Percentiles rank a stretch among this genome's conserved stretches.
Evolutionary conservation across 2,329 filamentous ascomycete species (phyloP).

Genomic region (Alternaria angustiovoidea): DNA sequence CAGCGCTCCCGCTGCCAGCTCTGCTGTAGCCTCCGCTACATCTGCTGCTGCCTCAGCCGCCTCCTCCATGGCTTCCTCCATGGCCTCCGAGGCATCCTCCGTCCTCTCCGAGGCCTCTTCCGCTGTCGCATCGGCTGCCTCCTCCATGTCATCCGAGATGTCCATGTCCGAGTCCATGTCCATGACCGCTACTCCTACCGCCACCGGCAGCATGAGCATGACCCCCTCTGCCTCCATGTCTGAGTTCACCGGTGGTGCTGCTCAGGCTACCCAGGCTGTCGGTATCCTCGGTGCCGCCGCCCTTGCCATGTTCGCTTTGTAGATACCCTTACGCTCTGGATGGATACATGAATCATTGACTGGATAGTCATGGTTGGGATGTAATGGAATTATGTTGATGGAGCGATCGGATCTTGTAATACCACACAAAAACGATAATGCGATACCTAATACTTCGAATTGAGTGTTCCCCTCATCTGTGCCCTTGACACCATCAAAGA

Average conservation of each 20-base stretch:
- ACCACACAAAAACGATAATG: neutral
- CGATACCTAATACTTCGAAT: neutral
- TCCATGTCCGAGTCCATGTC: slow-evolving; percentile 18
- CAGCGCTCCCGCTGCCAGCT: slow-evolving; percentile 16
- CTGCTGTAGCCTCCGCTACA: slow-evolving; percentile 12
- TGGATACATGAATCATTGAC: neutral
- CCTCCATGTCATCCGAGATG: slow-evolving; percentile 9
- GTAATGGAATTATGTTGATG: neutral
- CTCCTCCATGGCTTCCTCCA: slow-evolving; percentile 18
- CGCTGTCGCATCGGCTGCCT: slow-evolving; percentile 15
- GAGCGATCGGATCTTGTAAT: too few relatives aligned
- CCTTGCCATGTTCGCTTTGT: slow-evolving; percentile 48
- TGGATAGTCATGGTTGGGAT: neutral
- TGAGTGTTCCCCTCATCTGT: too few relatives aligned
- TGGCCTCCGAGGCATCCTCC: slow-evolving; percentile 18
- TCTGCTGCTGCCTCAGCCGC: slow-evolving; percentile 10
- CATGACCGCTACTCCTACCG: slow-evolving; percentile 17
- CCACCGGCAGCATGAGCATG: neutral
- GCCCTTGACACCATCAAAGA: too few relatives aligned
- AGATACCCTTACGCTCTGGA: slow-evolving; percentile 20
- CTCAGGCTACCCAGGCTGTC: slow-evolving; percentile 43
- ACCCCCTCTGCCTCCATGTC: slow-evolving; percentile 20
- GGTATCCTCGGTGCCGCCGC: slow-evolving; percentile 47
- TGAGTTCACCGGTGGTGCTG: slow-evolving; percentile 47
- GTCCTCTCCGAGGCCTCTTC: slow-evolving; percentile 18